A percentile compares a stretch with the other conserved stretches of the same genome.
These are phyloP conservation scores for Penicillium sp. DNA, from an alignment of 2,329 filamentous ascomycete genomes.

Conservation along the genomic window DNA sequence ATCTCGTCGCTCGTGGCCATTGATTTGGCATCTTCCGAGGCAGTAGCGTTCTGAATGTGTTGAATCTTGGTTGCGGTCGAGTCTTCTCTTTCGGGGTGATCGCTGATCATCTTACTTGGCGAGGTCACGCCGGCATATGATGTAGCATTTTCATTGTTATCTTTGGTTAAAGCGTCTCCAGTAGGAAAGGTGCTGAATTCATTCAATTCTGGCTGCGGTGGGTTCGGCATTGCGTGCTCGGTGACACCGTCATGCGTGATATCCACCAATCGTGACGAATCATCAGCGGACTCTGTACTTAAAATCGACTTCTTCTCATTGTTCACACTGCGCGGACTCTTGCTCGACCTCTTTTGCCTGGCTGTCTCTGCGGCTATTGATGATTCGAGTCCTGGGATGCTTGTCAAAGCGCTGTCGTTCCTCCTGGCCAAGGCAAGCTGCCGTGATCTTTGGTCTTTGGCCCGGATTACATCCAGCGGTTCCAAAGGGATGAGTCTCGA, in stretches of 20 bases:
- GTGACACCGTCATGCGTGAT: slow-evolving; percentile 1
- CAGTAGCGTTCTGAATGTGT: not conserved
- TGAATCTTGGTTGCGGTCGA: not conserved
- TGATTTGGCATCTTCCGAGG: not conserved
- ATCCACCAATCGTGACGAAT: slow-evolving; percentile 3
- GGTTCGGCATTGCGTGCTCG: slow-evolving; percentile 11
- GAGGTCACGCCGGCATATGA: not conserved
- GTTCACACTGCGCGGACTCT: not conserved
- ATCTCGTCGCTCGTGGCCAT: not conserved
- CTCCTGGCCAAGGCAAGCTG: not conserved
- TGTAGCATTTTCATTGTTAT: not conserved
- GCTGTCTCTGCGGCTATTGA: not conserved
- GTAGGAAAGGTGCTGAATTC: not conserved
- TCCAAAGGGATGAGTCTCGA: slow-evolving; percentile 8
- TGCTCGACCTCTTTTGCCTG: not conserved
- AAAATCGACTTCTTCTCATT: not conserved
- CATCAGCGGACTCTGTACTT: not conserved
- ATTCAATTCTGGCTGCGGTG: not conserved
- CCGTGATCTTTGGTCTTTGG: slow-evolving; percentile 5
- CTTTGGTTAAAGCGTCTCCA: not conserved
- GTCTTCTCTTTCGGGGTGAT: not conserved
- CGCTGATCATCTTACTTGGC: not conserved
- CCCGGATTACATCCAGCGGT: slow-evolving; percentile 1
- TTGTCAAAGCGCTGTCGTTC: not conserved
- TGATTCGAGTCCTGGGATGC: not conserved